Conservation (phyloP, 345 rosid species). For the Turritis glabra region DNA sequence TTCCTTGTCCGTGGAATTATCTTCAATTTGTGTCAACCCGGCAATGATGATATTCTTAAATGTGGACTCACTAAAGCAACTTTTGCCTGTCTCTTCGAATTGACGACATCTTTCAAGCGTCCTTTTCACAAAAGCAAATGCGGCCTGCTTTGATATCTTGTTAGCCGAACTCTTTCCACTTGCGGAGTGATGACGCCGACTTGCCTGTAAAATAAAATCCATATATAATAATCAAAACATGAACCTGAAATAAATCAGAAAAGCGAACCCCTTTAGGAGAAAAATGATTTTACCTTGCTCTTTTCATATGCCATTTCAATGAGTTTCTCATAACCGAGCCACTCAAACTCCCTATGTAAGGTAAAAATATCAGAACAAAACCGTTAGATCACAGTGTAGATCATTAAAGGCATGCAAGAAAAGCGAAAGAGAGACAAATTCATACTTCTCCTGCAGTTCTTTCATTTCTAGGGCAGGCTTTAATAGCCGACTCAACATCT, state of each 20-base stretch:
- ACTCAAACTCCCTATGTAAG: conserved; percentile 66
- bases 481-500: conserved; percentile 58
- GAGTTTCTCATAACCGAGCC: conserved; percentile 73
- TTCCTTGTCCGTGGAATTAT: conserved; percentile 52
- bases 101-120: conserved; percentile 67
- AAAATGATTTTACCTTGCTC: conserved; percentile 57
- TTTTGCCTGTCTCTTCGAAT: conserved; percentile 78
- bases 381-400: conserved; percentile 21
- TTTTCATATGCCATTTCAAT: conserved; percentile 81
- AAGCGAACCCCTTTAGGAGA: neutral
- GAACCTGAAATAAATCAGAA: neutral
- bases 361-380: conserved; percentile 10
- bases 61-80: conserved; percentile 81
- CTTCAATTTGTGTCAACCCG: conserved; percentile 43
- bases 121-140: conserved; percentile 71
- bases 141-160: conserved; percentile 88
- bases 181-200: conserved; percentile 57
- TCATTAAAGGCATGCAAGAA: conserved; percentile 10
- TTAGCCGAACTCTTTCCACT: conserved; percentile 77
- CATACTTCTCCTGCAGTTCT: conserved; percentile 73
- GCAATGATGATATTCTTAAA: conserved; percentile 63
- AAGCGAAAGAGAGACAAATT: conserved; percentile 28
- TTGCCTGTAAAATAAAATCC: conserved; percentile 49
- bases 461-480: conserved; percentile 62
- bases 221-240: conserved; percentile 24